Conservation (phyloP, 2,329 filamentous ascomycete genomes). For the Calonectria fujianensis region DNA sequence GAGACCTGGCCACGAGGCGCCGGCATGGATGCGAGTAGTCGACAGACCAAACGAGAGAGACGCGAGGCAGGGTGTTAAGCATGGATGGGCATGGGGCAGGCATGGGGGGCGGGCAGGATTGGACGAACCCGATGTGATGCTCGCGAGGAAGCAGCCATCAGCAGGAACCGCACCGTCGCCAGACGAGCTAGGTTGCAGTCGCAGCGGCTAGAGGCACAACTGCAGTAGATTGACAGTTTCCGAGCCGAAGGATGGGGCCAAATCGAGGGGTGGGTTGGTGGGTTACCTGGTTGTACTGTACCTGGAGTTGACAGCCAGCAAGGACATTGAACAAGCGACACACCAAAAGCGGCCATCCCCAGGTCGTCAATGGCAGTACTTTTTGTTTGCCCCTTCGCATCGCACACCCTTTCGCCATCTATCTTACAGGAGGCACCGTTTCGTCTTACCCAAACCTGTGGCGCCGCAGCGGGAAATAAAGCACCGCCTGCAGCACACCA, state of each 20-base stretch:
- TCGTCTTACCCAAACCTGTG: conserved; percentile 5
- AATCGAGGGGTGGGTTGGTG: neutral
- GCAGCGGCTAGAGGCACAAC: conserved; percentile 33
- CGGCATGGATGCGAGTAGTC: conserved; percentile 31
- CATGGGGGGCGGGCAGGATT: conserved; percentile 30
- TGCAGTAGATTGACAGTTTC: conserved; percentile 35
- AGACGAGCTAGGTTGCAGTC: conserved; percentile 5
- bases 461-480: conserved; percentile 10
- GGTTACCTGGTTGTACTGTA: neutral
- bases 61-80: conserved; percentile 33
- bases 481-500: neutral
- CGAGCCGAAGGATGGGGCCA: conserved; percentile 12
- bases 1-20: conserved; percentile 42
- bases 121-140: conserved; percentile 27
- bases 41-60: conserved; percentile 14
- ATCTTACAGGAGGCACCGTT: neutral
- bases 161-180: conserved; percentile 32
- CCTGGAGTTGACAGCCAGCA: neutral
- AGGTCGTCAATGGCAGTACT: neutral
- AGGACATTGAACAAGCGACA: conserved; percentile 7
- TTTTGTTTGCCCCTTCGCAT: neutral
- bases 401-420: conserved; percentile 8
- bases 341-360: neutral
- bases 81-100: conserved; percentile 23
- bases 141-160: conserved; percentile 25